phyloP scores from a whole-genome alignment of 2,329 filamentous ascomycete species.

The Cercospora sesami region DNA sequence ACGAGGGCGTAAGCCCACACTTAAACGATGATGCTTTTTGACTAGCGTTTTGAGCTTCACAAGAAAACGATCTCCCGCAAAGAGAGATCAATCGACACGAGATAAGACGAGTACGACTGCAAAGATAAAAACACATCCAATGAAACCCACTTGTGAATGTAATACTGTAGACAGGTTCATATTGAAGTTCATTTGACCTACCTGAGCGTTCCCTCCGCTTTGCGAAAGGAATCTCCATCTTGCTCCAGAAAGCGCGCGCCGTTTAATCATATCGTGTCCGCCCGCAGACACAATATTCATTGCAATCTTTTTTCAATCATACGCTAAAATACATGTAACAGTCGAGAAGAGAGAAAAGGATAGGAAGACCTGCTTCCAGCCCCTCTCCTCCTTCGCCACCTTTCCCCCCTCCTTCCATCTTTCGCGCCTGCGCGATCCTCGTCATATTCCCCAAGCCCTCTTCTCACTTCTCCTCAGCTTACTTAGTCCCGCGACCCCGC shows the following conservation, averaged over 20 bases:
- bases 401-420: too few relatives aligned
- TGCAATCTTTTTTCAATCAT: background rate
- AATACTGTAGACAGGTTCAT: background rate
- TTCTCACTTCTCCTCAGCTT: too few relatives aligned
- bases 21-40: background rate
- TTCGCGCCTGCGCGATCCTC: background rate
- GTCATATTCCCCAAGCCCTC: too few relatives aligned
- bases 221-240: background rate
- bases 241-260: background rate
- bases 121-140: background rate
- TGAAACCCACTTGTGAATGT: background rate
- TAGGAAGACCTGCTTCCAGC: background rate
- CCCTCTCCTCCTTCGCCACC: too few relatives aligned
- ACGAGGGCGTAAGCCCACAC: background rate
- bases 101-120: background rate
- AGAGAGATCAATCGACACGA: background rate
- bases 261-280: background rate
- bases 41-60: background rate
- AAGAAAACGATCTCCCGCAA: background rate
- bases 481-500: too few relatives aligned
- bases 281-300: background rate
- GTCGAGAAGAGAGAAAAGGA: background rate
- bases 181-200: background rate
- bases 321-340: background rate
- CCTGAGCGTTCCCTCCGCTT: background rate